A percentile compares a stretch with the other conserved stretches of the same genome.
Conservation (phyloP, 371 early-diverging fungal genomes). For the Dichotomocladium elegans region DNA sequence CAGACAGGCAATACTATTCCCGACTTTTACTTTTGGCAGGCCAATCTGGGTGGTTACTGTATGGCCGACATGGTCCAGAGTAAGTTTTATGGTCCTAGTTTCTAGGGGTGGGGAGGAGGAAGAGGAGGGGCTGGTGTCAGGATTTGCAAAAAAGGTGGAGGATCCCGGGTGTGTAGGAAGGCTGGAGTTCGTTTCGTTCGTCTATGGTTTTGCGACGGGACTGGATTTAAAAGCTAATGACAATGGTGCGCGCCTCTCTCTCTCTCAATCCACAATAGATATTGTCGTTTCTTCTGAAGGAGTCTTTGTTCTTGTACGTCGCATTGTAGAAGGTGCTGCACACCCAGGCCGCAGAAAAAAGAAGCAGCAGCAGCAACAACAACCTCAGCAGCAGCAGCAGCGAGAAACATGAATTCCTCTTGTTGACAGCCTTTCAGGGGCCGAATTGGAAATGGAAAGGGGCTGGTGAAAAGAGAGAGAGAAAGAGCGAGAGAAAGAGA, state of each 20-base stretch:
- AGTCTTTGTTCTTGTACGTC: conserved; percentile 32
- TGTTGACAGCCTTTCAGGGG: too few relatives aligned
- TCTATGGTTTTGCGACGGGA: too few relatives aligned
- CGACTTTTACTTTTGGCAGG: conserved; percentile 51
- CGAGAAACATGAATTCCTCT: background rate
- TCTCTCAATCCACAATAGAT: too few relatives aligned
- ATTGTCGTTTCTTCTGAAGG: conserved; percentile 40
- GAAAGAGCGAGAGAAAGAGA: background rate
- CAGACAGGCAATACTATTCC: conserved; percentile 20
- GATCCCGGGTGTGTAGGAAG: too few relatives aligned
- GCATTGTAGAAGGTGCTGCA: conserved; percentile 42
- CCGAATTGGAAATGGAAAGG: too few relatives aligned
- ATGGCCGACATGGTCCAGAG: conserved; percentile 47
- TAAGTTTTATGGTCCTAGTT: conserved; percentile 12
- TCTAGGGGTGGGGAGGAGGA: too few relatives aligned
- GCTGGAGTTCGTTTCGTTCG: too few relatives aligned
- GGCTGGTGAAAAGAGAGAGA: background rate
- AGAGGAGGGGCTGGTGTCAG: too few relatives aligned
- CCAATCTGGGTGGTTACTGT: conserved; percentile 48
- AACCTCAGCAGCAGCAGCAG: background rate
- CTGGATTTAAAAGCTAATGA: too few relatives aligned
- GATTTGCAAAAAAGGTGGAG: too few relatives aligned
- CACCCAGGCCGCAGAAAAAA: conserved; percentile 46
- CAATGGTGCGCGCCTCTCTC: too few relatives aligned
- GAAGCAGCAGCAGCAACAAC: conserved; percentile 9